Evolutionary conservation across 78 protist species (phyloP).

Genomic region (Cavenderia fasciculata): DNA sequence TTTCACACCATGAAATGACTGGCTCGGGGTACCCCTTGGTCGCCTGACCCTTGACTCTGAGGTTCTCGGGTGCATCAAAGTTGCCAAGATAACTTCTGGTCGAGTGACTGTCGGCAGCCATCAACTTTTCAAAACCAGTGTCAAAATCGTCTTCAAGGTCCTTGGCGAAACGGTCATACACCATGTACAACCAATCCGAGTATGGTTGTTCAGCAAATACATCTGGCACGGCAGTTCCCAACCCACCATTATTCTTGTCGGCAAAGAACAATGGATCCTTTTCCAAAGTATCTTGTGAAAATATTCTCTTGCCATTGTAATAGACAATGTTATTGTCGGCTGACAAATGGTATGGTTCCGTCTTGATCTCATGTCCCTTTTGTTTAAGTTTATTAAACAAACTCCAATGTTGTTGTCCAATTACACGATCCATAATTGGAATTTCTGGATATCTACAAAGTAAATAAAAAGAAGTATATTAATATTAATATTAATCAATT

Average conservation of each 20-base stretch:
- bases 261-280: conserved; percentile 30
- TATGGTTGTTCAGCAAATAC: background rate
- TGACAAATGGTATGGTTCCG: background rate
- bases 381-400: conserved; percentile 1
- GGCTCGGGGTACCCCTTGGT: background rate
- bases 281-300: background rate
- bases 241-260: conserved; percentile 14
- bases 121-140: background rate
- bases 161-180: background rate
- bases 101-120: background rate
- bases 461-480: no score
- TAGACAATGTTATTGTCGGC: background rate
- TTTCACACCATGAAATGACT: conserved; percentile 19
- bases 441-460: conserved; percentile 9
- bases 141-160: background rate
- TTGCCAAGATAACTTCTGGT: conserved; percentile 3
- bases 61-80: no score
- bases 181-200: background rate
- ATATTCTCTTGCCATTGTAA: background rate
- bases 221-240: conserved; percentile 1
- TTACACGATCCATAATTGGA: conserved; percentile 11
- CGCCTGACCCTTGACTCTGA: no score
- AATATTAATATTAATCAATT: no score
- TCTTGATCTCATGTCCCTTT: conserved; percentile 4
- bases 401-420: background rate